Evolutionary conservation across 2,329 filamentous ascomycete species (phyloP).

Genomic region (Hypomyces rosellus): DNA sequence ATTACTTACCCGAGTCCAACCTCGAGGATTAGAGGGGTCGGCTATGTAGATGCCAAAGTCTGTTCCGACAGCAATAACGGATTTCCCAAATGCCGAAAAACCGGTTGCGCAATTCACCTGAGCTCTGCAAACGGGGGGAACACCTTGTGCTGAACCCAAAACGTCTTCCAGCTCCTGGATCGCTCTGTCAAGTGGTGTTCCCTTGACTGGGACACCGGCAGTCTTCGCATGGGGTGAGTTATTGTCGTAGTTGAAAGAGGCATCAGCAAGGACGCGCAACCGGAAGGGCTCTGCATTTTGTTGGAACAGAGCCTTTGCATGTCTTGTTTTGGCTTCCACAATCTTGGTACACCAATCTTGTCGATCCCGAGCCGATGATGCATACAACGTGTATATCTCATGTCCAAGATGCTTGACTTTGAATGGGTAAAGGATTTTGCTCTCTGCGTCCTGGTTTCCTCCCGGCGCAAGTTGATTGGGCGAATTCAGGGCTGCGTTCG

Average conservation of each 20-base stretch:
- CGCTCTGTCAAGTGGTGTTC: conserved; percentile 85
- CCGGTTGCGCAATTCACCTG: conserved; percentile 89
- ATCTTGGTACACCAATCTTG: conserved; percentile 92
- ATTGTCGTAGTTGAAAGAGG: conserved; percentile 76
- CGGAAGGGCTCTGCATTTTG: conserved; percentile 97
- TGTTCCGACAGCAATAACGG: conserved; percentile 89
- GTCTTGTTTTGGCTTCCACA: conserved; percentile 87
- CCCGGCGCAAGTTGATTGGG: conserved; percentile 33
- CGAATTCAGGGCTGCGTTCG: conserved; percentile 58
- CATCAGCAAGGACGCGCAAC: conserved; percentile 84
- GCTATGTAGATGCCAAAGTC: conserved; percentile 91
- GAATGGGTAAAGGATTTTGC: conserved; percentile 88
- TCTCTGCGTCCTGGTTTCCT: conserved; percentile 61
- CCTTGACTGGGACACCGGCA: conserved; percentile 68
- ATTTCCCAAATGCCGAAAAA: conserved; percentile 76
- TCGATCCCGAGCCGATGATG: conserved; percentile 65
- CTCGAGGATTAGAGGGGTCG: conserved; percentile 80
- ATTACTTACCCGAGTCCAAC: conserved; percentile 73
- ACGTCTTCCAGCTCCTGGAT: conserved; percentile 81
- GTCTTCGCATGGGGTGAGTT: conserved; percentile 53
- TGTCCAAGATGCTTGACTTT: conserved; percentile 91
- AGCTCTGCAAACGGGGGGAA: conserved; percentile 73
- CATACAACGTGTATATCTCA: conserved; percentile 87
- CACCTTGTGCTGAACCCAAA: conserved; percentile 64
- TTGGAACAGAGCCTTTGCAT: conserved; percentile 79